phyloP scores from a whole-genome alignment of 371 early-diverging fungal species.

The Mucor saturninus region DNA sequence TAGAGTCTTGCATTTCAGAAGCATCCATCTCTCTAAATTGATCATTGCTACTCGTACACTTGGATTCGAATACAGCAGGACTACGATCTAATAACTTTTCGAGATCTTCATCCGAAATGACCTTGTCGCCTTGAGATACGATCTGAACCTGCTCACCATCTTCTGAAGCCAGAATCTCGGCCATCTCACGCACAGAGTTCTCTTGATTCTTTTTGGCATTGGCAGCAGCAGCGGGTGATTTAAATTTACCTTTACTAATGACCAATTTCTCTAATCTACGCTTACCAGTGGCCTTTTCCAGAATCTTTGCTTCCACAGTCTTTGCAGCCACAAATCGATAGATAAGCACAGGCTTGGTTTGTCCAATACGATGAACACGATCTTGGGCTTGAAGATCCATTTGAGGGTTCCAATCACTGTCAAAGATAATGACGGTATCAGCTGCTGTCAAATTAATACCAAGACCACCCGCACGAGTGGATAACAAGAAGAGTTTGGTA shows the following conservation, averaged over 20 bases:
- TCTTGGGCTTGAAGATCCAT: constrained; percentile 98
- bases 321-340: constrained; percentile 89
- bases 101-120: constrained; percentile 73
- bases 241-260: constrained; percentile 81
- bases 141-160: constrained; percentile 71
- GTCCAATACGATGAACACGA: constrained; percentile 96
- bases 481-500: constrained; percentile 88
- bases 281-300: constrained; percentile 82
- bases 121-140: constrained; percentile 65
- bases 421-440: constrained; percentile 93
- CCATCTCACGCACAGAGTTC: constrained; percentile 65
- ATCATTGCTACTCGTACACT: constrained; percentile 35
- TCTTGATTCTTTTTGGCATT: constrained; percentile 30
- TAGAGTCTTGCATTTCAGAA: constrained; percentile 42
- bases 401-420: constrained; percentile 98
- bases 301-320: constrained; percentile 84
- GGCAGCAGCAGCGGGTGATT: constrained; percentile 42
- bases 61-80: constrained; percentile 56
- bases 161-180: constrained; percentile 73
- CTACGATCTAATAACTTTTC: constrained; percentile 73
- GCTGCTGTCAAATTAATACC: constrained; percentile 96
- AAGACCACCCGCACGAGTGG: constrained; percentile 97
- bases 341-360: constrained; percentile 88
- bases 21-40: constrained; percentile 53
- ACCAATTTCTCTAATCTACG: constrained; percentile 90